phyloP scores from a whole-genome alignment of 306 rosid species.

The Quercus rubra region DNA sequence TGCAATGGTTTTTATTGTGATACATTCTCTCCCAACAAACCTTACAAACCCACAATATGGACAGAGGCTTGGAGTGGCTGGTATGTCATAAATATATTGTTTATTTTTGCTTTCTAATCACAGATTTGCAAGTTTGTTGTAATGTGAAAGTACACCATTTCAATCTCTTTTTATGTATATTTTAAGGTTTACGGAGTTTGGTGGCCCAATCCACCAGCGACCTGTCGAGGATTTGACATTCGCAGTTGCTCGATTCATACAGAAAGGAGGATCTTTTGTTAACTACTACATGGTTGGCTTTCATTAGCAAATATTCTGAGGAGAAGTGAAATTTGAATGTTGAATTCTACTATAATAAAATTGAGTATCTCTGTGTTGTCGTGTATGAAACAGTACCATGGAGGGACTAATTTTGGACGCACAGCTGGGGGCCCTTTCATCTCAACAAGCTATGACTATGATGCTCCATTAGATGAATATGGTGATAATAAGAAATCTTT shows the following conservation, averaged over 20 bases:
- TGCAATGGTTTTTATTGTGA: constrained; percentile 98
- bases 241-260: constrained; percentile 77
- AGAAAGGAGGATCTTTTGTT: constrained; percentile 90
- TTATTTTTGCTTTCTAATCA: constrained; percentile 11
- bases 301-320: constrained; percentile 10
- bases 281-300: constrained; percentile 93
- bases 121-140: background rate
- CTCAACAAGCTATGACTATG: constrained; percentile 97
- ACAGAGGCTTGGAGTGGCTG: constrained; percentile 99
- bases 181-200: constrained; percentile 89
- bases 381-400: constrained; percentile 64
- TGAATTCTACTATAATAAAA: constrained; percentile 7
- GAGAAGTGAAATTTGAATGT: constrained; percentile 13
- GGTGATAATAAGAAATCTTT: constrained; percentile 50
- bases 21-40: constrained; percentile 82
- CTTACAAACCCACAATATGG: constrained; percentile 93
- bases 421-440: constrained; percentile 99
- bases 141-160: background rate
- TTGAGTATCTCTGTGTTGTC: constrained; percentile 12
- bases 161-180: constrained; percentile 19
- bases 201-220: constrained; percentile 79
- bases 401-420: constrained; percentile 99
- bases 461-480: constrained; percentile 97
- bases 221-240: constrained; percentile 98
- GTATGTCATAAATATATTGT: constrained; percentile 38